Evolutionary conservation across 179 eudicot species (phyloP).

Genomic region (Carnegiea gigantea): DNA sequence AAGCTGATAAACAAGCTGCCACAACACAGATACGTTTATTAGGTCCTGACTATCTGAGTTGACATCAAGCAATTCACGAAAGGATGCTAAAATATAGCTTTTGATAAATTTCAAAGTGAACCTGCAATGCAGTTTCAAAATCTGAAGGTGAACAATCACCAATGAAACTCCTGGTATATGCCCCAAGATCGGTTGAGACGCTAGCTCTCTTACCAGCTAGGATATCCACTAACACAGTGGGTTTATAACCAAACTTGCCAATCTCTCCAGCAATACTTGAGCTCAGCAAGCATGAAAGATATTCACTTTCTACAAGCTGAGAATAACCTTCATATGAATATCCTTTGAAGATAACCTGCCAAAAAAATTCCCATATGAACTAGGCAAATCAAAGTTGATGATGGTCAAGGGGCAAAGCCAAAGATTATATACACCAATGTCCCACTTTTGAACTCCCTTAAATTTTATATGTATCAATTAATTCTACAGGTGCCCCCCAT

Average conservation of each 20-base stretch:
- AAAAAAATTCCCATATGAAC: conserved; percentile 19
- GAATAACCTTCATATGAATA: conserved; percentile 82
- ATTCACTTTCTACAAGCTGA: conserved; percentile 77
- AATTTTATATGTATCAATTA: too few species aligned
- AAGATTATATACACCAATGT: too few species aligned
- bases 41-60: neutral
- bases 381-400: neutral
- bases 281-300: conserved; percentile 66
- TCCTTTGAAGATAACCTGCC: conserved; percentile 80
- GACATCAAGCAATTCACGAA: neutral
- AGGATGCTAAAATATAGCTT: neutral
- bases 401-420: too few species aligned
- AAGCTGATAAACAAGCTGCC: conserved; percentile 84
- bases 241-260: conserved; percentile 85
- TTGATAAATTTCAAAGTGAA: conserved; percentile 10
- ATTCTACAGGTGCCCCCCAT: too few species aligned
- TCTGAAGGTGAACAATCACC: conserved; percentile 94
- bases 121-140: conserved; percentile 94
- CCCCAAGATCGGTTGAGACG: conserved; percentile 66
- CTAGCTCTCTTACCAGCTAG: conserved; percentile 88
- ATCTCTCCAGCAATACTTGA: conserved; percentile 80
- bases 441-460: too few species aligned
- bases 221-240: conserved; percentile 69
- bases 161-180: conserved; percentile 71
- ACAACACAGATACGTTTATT: neutral